Conservation (phyloP, 2,329 filamentous ascomycete genomes). For the Didymella pomorum region DNA sequence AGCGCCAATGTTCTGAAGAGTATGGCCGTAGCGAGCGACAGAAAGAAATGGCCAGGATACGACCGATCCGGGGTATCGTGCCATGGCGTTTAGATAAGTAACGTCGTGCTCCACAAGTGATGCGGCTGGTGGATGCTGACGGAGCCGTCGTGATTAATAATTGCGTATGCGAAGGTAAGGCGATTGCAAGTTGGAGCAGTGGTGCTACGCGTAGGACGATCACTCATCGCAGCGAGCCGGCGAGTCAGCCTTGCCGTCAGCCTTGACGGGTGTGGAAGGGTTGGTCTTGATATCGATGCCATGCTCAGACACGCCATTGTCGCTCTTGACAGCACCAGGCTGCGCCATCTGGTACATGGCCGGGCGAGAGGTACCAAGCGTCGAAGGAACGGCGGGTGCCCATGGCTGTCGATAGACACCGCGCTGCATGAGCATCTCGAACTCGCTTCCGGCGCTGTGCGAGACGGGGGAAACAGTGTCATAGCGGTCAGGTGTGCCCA, state of each 20-base stretch:
- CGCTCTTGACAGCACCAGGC: conserved; percentile 36
- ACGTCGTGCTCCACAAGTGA: conserved; percentile 26
- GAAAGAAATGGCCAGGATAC: conserved; percentile 29
- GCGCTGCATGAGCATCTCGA: conserved; percentile 50
- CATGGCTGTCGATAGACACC: conserved; percentile 44
- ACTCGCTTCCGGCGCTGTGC: conserved; percentile 47
- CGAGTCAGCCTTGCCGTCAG: conserved; percentile 34
- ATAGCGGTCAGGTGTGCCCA: conserved; percentile 46
- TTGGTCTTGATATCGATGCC: conserved; percentile 42
- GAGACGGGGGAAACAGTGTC: conserved; percentile 46
- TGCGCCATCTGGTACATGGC: conserved; percentile 40
- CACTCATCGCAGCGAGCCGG: conserved; percentile 43
- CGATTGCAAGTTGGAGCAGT: conserved; percentile 19
- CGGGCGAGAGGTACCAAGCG: conserved; percentile 43
- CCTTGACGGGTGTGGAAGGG: conserved; percentile 48
- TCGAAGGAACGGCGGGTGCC: conserved; percentile 47
- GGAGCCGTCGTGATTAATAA: conserved; percentile 45
- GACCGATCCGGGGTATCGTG: conserved; percentile 9
- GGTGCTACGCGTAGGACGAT: conserved; percentile 6
- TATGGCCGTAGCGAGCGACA: conserved; percentile 18
- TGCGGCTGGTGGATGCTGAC: conserved; percentile 35
- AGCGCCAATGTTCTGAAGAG: conserved; percentile 26
- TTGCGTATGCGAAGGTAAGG: conserved; percentile 32
- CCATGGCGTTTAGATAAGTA: conserved; percentile 23
- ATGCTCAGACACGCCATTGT: conserved; percentile 42